These are phyloP conservation scores for Pseudogymnoascus sp. DNA, from an alignment of 2,329 filamentous ascomycete species.

Conservation along the genomic window DNA sequence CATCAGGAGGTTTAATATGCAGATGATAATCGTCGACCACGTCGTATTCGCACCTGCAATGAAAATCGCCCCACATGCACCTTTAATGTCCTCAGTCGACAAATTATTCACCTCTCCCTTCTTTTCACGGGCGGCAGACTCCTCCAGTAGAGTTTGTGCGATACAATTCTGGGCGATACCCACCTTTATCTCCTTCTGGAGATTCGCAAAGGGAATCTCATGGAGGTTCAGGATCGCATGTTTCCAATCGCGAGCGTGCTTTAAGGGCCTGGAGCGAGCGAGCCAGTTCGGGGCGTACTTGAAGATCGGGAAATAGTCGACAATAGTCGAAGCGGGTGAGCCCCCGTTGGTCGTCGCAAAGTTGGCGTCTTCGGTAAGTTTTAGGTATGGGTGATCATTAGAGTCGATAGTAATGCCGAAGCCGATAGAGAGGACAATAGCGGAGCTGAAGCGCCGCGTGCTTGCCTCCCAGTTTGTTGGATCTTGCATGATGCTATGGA, in stretches of 20 bases:
- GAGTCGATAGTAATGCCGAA: constrained; percentile 38
- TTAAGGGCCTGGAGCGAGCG: constrained; percentile 25
- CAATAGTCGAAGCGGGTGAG: constrained; percentile 33
- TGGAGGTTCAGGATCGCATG: constrained; percentile 37
- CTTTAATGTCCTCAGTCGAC: constrained; percentile 36
- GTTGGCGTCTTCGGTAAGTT: constrained; percentile 32
- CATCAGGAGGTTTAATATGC: constrained; percentile 35
- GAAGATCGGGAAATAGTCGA: constrained; percentile 44
- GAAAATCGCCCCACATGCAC: constrained; percentile 43
- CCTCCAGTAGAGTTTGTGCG: not conserved
- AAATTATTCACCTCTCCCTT: constrained; percentile 16
- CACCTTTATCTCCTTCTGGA: constrained; percentile 15
- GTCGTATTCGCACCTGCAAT: constrained; percentile 38
- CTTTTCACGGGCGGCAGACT: not conserved
- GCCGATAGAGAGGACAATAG: constrained; percentile 38
- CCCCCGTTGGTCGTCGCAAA: constrained; percentile 27
- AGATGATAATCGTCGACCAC: constrained; percentile 37
- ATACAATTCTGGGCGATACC: not conserved
- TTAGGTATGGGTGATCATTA: constrained; percentile 37
- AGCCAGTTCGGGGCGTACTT: constrained; percentile 38
- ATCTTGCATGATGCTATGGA: constrained; percentile 29
- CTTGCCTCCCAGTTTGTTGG: constrained; percentile 34
- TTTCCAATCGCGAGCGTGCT: constrained; percentile 26
- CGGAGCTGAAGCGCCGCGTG: constrained; percentile 35
- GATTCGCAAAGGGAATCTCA: constrained; percentile 36